These are phyloP conservation scores for Brassica balearica DNA, from an alignment of 441 rosid species.

Conservation along the genomic window DNA sequence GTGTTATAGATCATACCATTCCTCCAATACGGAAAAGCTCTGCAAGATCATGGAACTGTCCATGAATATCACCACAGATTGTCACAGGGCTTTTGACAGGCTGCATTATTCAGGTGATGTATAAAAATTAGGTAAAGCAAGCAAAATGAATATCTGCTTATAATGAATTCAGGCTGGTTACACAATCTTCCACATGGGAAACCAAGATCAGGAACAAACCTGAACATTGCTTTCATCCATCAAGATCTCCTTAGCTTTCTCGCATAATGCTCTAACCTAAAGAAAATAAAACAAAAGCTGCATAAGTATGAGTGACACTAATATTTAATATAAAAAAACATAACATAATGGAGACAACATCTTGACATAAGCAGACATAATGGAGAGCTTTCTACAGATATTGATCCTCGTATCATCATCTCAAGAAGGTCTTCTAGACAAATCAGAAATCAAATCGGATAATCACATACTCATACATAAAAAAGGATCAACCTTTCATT, in stretches of 20 bases:
- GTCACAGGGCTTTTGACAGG: constrained; percentile 80
- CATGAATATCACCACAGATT: constrained; percentile 79
- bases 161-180: constrained; percentile 1
- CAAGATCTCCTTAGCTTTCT: constrained; percentile 78
- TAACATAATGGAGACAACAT: background rate
- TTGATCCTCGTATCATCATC: background rate
- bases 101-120: constrained; percentile 45
- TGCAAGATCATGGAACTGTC: constrained; percentile 79
- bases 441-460: constrained; percentile 11
- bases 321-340: background rate
- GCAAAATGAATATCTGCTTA: background rate
- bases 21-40: constrained; percentile 79
- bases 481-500: background rate
- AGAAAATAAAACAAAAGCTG: constrained; percentile 15
- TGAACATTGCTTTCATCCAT: constrained; percentile 85
- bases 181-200: constrained; percentile 20
- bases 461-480: background rate
- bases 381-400: background rate
- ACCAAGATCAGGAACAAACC: constrained; percentile 46
- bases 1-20: constrained; percentile 48
- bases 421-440: background rate
- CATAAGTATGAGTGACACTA: background rate
- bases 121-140: background rate
- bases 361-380: background rate
- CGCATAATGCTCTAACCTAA: constrained; percentile 74